Percentiles rank a stretch among this genome's conserved stretches.
phyloP scores from a whole-genome alignment of 345 rosid species.

The Draba incana region DNA sequence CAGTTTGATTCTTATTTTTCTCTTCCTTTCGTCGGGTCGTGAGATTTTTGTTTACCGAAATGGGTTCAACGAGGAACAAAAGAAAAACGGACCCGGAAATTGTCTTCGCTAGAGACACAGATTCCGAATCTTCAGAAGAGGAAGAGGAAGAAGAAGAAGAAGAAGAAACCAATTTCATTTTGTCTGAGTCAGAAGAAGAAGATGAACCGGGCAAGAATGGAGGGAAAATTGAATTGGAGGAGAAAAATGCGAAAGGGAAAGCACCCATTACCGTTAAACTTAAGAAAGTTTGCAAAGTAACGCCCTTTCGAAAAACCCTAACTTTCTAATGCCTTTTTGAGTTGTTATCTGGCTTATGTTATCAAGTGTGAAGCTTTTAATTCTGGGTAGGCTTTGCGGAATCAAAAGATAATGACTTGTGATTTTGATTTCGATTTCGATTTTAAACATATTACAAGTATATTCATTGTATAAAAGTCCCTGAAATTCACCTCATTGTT shows the following conservation, averaged over 20 bases:
- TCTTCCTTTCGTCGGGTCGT: slow-evolving; percentile 31
- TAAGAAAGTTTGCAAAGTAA: slow-evolving; percentile 95
- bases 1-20: slow-evolving; percentile 21
- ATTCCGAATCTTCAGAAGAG: slow-evolving; percentile 69
- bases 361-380: neutral
- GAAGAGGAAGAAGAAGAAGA: slow-evolving; percentile 43
- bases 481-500: neutral
- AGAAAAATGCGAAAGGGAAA: slow-evolving; percentile 61
- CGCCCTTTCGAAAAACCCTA: slow-evolving; percentile 12
- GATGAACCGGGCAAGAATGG: slow-evolving; percentile 40
- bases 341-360: neutral
- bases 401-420: slow-evolving; percentile 1
- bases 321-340: neutral
- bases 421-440: slow-evolving; percentile 4
- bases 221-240: slow-evolving; percentile 44
- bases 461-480: neutral
- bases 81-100: slow-evolving; percentile 62
- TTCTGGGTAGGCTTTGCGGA: neutral
- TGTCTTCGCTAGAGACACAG: slow-evolving; percentile 69
- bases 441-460: neutral
- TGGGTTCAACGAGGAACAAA: slow-evolving; percentile 59
- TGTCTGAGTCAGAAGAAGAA: slow-evolving; percentile 46
- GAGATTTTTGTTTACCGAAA: slow-evolving; percentile 18
- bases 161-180: slow-evolving; percentile 33
- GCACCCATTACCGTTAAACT: slow-evolving; percentile 81